Evolutionary conservation across 805 yeast species (phyloP), one percentile per base, ranked within the genome.

Genomic region (Yarrowia divulgata): DNA sequence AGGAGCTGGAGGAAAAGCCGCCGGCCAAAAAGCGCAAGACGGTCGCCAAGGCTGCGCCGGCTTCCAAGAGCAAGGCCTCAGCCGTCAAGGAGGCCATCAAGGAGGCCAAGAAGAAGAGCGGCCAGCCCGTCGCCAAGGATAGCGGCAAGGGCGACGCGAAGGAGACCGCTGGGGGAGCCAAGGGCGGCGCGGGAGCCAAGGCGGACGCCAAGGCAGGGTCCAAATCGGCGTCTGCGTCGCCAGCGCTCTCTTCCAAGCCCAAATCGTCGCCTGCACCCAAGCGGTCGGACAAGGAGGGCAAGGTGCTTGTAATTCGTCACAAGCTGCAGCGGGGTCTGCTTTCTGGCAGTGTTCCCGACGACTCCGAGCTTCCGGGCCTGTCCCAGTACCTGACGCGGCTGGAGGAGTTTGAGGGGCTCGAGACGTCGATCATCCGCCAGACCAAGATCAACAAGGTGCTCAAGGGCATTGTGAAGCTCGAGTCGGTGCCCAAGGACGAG

Each of bases 361-460:
- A 75, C 14, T 68, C 76, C 67, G 74, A 73, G n/a, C 70, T 70
- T 18, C 68, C 68, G n/a, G 57, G 39, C 2, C 73, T 75, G 69
- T 75, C 78, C 13, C 73, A 73, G 37, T 67, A 72, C 39, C 69
- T 77, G 13, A 67, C 70, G 23, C 72, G 74, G 67, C 74, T 77
- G 32, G 80, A 77, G 70, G 62, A 71, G 34, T 72, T 75, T 66
- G 72, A 73, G 43, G 77, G 75, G 16, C 72, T 77, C 48, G 77
- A 75, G 55, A 39, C 73, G 52, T 66, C 77, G 2, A 74, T 77
- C 50, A 77, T 77, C 43, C 74, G 77, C 29, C 70, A 72, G 35
- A 77, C 80, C 35, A 77, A 77, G 71, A 75, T 77, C 69, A 77
- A 77, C 72, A 75, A 77, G 71, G 79, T 78, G 39, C 73, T 77